Percentiles rank a stretch among this genome's conserved stretches.
These are phyloP conservation scores for Penstemon davidsonii DNA, from an alignment of 257 asterid species.

Conservation along the genomic window DNA sequence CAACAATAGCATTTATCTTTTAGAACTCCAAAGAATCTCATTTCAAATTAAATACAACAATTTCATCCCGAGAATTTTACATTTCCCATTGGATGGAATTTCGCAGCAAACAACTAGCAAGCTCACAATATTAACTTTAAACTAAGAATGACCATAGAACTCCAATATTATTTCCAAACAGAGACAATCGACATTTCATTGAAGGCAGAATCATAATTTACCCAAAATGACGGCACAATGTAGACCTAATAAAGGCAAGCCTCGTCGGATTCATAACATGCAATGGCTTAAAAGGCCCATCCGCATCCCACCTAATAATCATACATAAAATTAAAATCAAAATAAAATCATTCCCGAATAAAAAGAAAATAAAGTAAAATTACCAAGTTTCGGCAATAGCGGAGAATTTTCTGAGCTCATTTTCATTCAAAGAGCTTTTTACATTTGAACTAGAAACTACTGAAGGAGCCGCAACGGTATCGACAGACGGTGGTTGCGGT, in stretches of 20 bases:
- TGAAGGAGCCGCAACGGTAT: conserved; percentile 28
- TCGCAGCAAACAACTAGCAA: too few species aligned
- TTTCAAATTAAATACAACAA: not conserved
- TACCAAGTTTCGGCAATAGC: conserved; percentile 82
- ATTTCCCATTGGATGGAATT: too few species aligned
- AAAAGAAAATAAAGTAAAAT: not conserved
- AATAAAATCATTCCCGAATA: not conserved
- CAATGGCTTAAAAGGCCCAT: conserved; percentile 93
- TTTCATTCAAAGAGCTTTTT: conserved; percentile 66
- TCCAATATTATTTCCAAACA: too few species aligned
- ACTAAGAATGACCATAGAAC: too few species aligned
- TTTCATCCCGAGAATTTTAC: too few species aligned
- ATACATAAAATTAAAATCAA: not conserved
- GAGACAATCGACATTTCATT: too few species aligned
- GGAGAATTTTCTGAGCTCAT: conserved; percentile 70
- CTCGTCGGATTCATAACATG: conserved; percentile 93
- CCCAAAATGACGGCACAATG: conserved; percentile 95
- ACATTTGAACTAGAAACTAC: conserved; percentile 27
- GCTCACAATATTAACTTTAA: too few species aligned
- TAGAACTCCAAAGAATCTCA: not conserved
- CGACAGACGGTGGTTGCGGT: conserved; percentile 34
- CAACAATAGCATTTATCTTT: not conserved
- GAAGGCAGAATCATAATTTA: conserved; percentile 26
- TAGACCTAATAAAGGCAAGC: conserved; percentile 90
- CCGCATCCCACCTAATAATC: conserved; percentile 87